Evolutionary conservation across 306 rosid genomes (phyloP).

Genomic region (Casuarina glauca): DNA sequence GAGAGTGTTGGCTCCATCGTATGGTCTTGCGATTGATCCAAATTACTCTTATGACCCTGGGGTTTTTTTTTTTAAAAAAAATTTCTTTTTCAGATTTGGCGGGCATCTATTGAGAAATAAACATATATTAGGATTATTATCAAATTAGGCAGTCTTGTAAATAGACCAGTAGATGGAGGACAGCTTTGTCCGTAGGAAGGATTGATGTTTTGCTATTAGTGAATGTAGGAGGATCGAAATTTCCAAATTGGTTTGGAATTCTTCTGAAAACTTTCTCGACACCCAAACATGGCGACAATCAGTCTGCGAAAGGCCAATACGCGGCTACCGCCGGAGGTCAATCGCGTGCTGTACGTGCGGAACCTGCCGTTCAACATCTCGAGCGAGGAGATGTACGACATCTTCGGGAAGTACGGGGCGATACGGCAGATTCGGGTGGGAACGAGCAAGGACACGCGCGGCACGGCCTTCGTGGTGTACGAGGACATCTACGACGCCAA

Average conservation of each 20-base stretch:
- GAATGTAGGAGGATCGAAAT: too few species aligned
- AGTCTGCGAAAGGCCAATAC: constrained; percentile 91
- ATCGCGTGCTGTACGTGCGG: constrained; percentile 82
- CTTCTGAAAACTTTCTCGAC: constrained; percentile 1
- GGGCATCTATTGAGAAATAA: too few species aligned
- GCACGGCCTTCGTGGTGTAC: constrained; percentile 95
- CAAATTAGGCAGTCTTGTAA: neutral
- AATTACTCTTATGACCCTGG: too few species aligned
- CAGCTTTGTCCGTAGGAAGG: neutral
- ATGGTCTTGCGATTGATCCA: too few species aligned
- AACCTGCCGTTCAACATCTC: constrained; percentile 95
- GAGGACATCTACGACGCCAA: constrained; percentile 99
- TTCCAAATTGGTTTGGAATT: neutral
- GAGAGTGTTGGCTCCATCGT: too few species aligned
- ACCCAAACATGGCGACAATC: constrained; percentile 68
- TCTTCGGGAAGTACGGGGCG: constrained; percentile 95
- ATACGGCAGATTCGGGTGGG: constrained; percentile 95
- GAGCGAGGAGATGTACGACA: constrained; percentile 99
- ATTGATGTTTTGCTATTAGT: neutral
- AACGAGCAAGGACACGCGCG: constrained; percentile 89
- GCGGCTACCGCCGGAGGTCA: constrained; percentile 93
- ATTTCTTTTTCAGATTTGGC: too few species aligned
- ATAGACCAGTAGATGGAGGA: neutral
- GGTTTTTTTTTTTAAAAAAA: too few species aligned
- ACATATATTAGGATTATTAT: neutral